phyloP scores from a whole-genome alignment of 1,284 basidiomycete species.

The Malassezia caprae region DNA sequence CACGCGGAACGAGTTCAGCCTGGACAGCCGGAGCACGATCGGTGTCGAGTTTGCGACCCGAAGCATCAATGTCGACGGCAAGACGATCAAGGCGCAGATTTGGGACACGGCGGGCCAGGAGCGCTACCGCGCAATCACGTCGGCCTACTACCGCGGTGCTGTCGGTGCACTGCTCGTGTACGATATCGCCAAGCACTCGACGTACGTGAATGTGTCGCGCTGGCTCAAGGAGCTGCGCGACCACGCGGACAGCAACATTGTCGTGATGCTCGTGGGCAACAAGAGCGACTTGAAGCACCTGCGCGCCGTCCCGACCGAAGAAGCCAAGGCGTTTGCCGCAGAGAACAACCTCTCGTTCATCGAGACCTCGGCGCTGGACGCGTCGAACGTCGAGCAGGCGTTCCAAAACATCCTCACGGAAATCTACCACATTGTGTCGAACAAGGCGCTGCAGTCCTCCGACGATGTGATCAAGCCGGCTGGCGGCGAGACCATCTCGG shows the following conservation, averaged over 20 bases:
- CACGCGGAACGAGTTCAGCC: slow-evolving; percentile 98
- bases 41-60: slow-evolving; percentile 98
- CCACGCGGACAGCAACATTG: slow-evolving; percentile 52
- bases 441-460: slow-evolving; percentile 47
- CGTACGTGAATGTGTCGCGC: slow-evolving; percentile 87
- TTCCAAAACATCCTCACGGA: slow-evolving; percentile 89
- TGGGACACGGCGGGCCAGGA: slow-evolving; percentile 99
- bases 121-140: slow-evolving; percentile 96
- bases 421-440: slow-evolving; percentile 49
- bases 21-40: slow-evolving; percentile 88
- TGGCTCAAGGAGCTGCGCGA: slow-evolving; percentile 94
- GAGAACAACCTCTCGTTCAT: slow-evolving; percentile 78
- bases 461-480: slow-evolving; percentile 48
- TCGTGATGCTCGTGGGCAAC: slow-evolving; percentile 54
- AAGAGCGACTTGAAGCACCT: slow-evolving; percentile 98
- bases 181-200: slow-evolving; percentile 64
- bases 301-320: slow-evolving; percentile 84
- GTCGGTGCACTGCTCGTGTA: slow-evolving; percentile 57
- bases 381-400: slow-evolving; percentile 82
- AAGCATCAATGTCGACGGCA: slow-evolving; percentile 84
- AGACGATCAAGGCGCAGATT: slow-evolving; percentile 97
- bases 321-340: slow-evolving; percentile 50
- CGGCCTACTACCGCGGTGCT: slow-evolving; percentile 89
- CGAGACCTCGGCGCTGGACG: slow-evolving; percentile 98
- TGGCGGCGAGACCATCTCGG: slow-evolving; percentile 48